Conservation (phyloP, 148 eudicot species). For the Amaranthus cruentus region DNA sequence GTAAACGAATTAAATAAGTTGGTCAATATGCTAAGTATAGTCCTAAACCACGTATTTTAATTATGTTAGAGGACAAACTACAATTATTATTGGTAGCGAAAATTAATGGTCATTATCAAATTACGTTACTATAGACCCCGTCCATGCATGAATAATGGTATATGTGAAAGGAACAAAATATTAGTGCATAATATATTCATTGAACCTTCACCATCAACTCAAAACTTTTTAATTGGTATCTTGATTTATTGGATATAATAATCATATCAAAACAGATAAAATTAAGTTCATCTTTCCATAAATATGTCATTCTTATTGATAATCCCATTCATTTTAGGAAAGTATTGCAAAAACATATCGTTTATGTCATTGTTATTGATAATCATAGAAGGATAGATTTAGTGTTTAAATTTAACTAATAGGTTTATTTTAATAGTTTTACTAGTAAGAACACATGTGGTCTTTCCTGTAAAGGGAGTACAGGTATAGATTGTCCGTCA, state of each 20-base stretch:
- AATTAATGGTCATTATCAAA: neutral
- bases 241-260: neutral
- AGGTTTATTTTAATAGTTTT: too few species aligned
- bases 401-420: too few species aligned
- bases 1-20: too few species aligned
- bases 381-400: too few species aligned
- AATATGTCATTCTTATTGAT: neutral
- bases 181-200: constrained; percentile 4
- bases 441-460: too few species aligned
- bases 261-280: neutral
- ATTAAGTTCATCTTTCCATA: neutral
- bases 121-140: neutral
- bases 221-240: neutral
- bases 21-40: too few species aligned
- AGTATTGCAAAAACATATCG: neutral
- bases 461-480: too few species aligned
- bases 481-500: too few species aligned
- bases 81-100: neutral
- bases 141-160: neutral
- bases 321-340: neutral
- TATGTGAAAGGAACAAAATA: constrained; percentile 5
- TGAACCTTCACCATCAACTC: constrained; percentile 11
- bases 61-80: neutral
- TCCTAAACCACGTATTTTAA: too few species aligned
- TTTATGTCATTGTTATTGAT: neutral